Evolutionary conservation across 768 basidiomycete genomes (phyloP).

Genomic region (Collybiopsis luxurians): DNA sequence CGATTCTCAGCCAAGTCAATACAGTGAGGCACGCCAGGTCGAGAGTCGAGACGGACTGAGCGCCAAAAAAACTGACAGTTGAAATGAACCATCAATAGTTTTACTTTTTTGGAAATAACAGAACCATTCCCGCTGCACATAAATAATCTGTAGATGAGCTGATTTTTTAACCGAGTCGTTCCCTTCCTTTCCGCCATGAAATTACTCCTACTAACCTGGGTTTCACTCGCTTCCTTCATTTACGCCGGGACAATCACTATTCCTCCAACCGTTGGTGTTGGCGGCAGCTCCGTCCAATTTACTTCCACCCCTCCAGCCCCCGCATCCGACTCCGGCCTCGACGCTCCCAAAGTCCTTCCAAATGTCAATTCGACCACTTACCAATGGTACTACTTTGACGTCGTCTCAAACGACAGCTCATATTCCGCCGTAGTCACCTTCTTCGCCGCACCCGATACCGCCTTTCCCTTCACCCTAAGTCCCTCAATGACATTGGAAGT

Average conservation of each 20-base stretch:
- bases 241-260: background rate
- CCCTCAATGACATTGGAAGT: constrained; percentile 1
- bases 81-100: no score
- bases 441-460: constrained; percentile 11
- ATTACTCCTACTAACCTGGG: background rate
- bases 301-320: background rate
- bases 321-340: constrained; percentile 9
- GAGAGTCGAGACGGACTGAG: no score
- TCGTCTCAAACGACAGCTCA: constrained; percentile 13
- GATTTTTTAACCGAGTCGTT: no score
- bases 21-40: no score
- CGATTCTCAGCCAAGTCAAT: no score
- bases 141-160: no score
- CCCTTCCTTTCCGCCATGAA: no score
- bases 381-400: constrained; percentile 22
- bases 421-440: constrained; percentile 15
- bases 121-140: no score
- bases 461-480: constrained; percentile 8
- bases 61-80: no score
- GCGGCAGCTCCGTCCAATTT: background rate
- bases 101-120: no score
- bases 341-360: constrained; percentile 12
- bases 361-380: constrained; percentile 15
- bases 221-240: background rate
- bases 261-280: background rate